phyloP scores from a whole-genome alignment of 306 rosid species.

The Glycine tomentella region DNA sequence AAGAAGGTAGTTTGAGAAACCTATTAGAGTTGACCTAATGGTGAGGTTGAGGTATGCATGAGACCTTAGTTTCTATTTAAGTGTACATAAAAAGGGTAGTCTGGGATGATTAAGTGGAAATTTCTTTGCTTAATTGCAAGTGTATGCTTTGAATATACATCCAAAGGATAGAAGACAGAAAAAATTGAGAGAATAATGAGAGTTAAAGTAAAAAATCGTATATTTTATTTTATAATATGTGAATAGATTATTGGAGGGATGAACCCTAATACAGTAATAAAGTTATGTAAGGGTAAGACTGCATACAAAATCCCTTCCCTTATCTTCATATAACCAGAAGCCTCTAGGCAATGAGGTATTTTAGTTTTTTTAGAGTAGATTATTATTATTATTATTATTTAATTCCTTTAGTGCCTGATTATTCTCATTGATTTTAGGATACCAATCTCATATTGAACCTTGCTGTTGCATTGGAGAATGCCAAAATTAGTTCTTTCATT shows the following conservation, averaged over 20 bases:
- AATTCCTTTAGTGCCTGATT: not conserved
- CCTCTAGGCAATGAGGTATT: too few relatives aligned
- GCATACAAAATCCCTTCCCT: too few relatives aligned
- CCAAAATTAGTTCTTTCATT: constrained; percentile 65
- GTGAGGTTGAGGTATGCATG: too few relatives aligned
- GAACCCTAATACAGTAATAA: too few relatives aligned
- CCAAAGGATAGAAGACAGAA: not conserved
- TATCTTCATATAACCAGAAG: too few relatives aligned
- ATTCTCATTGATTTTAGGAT: constrained; percentile 51
- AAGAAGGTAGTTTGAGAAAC: too few relatives aligned
- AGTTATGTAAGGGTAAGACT: too few relatives aligned
- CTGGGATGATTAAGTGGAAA: not conserved
- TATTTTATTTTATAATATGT: not conserved
- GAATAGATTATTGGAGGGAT: not conserved
- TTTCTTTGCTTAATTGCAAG: not conserved
- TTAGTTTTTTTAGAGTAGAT: too few relatives aligned
- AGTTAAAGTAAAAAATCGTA: not conserved
- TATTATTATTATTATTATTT: too few relatives aligned
- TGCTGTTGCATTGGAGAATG: constrained; percentile 69
- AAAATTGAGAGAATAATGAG: not conserved
- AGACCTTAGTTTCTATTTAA: too few relatives aligned
- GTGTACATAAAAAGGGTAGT: too few relatives aligned
- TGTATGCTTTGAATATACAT: not conserved
- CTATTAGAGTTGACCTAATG: too few relatives aligned
- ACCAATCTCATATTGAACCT: constrained; percentile 51